Conservation (phyloP, 352 stramenopile species). For the Phytophthora fragariaefolia region DNA sequence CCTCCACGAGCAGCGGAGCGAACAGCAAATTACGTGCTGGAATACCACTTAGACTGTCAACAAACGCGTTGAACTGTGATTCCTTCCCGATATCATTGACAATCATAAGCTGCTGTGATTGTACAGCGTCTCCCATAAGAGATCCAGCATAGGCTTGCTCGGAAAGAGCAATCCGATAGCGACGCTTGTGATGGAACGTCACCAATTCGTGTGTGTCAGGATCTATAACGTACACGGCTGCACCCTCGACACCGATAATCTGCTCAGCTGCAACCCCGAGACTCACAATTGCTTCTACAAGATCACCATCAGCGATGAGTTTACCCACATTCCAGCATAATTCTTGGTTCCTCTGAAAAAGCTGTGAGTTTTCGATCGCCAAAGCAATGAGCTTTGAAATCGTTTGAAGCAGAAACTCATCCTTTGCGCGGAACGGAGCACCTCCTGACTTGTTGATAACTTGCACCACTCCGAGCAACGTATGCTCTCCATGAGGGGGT, state of each 20-base stretch:
- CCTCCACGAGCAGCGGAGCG: slow-evolving; percentile 64
- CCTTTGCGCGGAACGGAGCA: slow-evolving; percentile 77
- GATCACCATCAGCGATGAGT: slow-evolving; percentile 64
- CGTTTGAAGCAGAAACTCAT: slow-evolving; percentile 77
- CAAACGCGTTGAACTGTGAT: slow-evolving; percentile 63
- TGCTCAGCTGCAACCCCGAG: slow-evolving; percentile 63
- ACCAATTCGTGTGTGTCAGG: slow-evolving; percentile 52
- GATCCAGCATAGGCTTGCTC: slow-evolving; percentile 57
- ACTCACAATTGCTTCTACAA: slow-evolving; percentile 65
- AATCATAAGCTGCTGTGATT: slow-evolving; percentile 58
- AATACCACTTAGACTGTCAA: slow-evolving; percentile 69
- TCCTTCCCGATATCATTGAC: slow-evolving; percentile 58
- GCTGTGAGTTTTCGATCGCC: slow-evolving; percentile 81
- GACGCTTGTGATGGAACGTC: slow-evolving; percentile 77
- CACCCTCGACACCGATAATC: slow-evolving; percentile 76
- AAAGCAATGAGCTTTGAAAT: slow-evolving; percentile 83
- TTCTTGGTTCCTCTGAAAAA: slow-evolving; percentile 84
- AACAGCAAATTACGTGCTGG: slow-evolving; percentile 66
- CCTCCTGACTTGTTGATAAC: slow-evolving; percentile 86
- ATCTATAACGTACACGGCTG: slow-evolving; percentile 69
- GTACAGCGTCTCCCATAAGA: slow-evolving; percentile 60
- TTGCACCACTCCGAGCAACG: slow-evolving; percentile 74
- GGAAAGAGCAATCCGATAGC: slow-evolving; percentile 61
- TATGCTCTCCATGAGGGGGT: slow-evolving; percentile 33
- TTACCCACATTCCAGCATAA: slow-evolving; percentile 68